Conservation (phyloP, 2,329 filamentous ascomycete genomes). For the Cercospora berteroae region DNA sequence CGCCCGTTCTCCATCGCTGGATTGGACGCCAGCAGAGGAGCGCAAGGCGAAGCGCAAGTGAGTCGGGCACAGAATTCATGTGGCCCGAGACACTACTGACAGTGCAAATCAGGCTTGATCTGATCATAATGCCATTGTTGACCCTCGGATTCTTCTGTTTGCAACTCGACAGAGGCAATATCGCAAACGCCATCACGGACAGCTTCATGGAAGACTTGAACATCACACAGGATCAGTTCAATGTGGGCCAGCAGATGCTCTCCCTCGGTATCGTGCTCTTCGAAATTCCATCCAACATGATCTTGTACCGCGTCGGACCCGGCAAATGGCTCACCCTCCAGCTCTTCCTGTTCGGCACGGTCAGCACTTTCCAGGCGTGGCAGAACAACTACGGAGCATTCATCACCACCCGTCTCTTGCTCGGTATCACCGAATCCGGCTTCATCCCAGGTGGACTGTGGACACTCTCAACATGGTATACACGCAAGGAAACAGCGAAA, state of each 20-base stretch:
- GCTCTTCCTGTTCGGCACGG: slow-evolving; percentile 40
- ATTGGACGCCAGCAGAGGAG: slow-evolving; percentile 32
- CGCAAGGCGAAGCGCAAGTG: slow-evolving; percentile 34
- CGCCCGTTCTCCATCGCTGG: not conserved
- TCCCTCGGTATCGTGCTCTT: slow-evolving; percentile 38
- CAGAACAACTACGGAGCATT: slow-evolving; percentile 41
- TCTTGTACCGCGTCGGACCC: slow-evolving; percentile 40
- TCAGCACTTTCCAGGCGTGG: slow-evolving; percentile 45
- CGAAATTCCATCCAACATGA: slow-evolving; percentile 36
- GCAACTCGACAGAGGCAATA: slow-evolving; percentile 36
- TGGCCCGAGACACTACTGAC: slow-evolving; percentile 10
- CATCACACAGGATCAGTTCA: slow-evolving; percentile 37
- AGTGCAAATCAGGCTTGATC: slow-evolving; percentile 28
- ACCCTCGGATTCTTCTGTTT: slow-evolving; percentile 38
- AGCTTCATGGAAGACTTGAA: slow-evolving; percentile 35
- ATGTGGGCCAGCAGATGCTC: slow-evolving; percentile 38
- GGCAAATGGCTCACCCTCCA: slow-evolving; percentile 42
- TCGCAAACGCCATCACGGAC: slow-evolving; percentile 37
- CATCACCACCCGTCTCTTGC: slow-evolving; percentile 41
- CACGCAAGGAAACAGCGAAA: slow-evolving; percentile 47
- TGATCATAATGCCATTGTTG: slow-evolving; percentile 37
- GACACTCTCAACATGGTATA: slow-evolving; percentile 52
- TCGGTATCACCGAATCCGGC: slow-evolving; percentile 43
- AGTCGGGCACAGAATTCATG: too few species aligned
- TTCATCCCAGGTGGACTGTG: slow-evolving; percentile 51